Percentiles rank a stretch among this genome's conserved stretches.
Evolutionary conservation across 345 rosid genomes (phyloP).

Genomic region (Aquilaria yunnanensis): DNA sequence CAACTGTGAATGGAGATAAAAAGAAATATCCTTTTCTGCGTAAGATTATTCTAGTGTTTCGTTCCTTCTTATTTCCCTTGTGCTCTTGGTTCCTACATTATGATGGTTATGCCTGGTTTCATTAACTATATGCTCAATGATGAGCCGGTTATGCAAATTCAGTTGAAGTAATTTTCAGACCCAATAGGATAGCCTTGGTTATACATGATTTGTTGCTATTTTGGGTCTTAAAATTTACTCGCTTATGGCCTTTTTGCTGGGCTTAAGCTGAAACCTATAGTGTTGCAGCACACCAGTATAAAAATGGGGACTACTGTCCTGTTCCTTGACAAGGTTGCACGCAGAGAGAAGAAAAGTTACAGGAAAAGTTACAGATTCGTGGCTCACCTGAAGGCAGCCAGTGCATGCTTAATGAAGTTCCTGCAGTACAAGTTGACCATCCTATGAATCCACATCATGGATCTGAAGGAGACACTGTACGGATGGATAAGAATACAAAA

Average conservation of each 20-base stretch:
- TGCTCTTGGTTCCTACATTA: not conserved
- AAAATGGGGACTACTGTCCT: not conserved
- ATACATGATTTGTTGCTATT: too few relatives aligned
- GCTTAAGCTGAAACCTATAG: too few relatives aligned
- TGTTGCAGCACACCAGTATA: too few relatives aligned
- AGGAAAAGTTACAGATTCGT: slow-evolving; percentile 67
- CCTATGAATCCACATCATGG: slow-evolving; percentile 43
- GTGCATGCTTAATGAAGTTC: slow-evolving; percentile 51
- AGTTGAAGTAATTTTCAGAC: too few relatives aligned
- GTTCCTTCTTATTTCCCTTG: slow-evolving; percentile 4
- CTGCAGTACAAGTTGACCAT: slow-evolving; percentile 52
- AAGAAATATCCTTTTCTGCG: slow-evolving; percentile 75
- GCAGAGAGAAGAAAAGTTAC: slow-evolving; percentile 62
- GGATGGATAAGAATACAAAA: slow-evolving; percentile 32
- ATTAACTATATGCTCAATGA: too few relatives aligned
- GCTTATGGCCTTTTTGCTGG: too few relatives aligned
- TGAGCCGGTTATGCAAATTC: too few relatives aligned
- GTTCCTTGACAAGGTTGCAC: slow-evolving; percentile 59
- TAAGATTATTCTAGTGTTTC: slow-evolving; percentile 9
- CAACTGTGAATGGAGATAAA: slow-evolving; percentile 61
- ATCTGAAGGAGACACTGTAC: slow-evolving; percentile 40
- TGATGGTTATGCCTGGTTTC: not conserved
- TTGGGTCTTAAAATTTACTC: too few relatives aligned
- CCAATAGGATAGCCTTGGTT: too few relatives aligned
- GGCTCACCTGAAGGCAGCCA: slow-evolving; percentile 58